A percentile compares a stretch with the other conserved stretches of the same genome.
Evolutionary conservation across 495 filamentous ascomycete genomes (phyloP).

Genomic region (Thermothielavioides terrestris): DNA sequence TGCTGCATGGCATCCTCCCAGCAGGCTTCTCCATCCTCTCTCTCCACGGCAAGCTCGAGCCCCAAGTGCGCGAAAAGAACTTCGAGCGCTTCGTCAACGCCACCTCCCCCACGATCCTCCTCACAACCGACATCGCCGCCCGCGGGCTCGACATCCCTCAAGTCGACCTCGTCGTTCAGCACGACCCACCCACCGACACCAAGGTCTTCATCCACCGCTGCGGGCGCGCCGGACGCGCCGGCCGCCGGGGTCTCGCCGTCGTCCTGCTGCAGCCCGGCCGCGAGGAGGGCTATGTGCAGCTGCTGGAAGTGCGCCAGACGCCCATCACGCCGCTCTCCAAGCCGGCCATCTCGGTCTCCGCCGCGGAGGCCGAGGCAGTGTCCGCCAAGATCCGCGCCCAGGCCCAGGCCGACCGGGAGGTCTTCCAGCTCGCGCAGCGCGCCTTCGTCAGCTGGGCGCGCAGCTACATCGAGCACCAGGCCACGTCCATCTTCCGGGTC

Average conservation of each 20-base stretch:
- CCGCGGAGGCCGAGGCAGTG: slow-evolving; percentile 45
- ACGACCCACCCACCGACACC: slow-evolving; percentile 85
- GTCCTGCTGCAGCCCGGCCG: slow-evolving; percentile 72
- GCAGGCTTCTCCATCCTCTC: slow-evolving; percentile 61
- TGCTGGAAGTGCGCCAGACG: slow-evolving; percentile 82
- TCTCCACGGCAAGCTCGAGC: slow-evolving; percentile 88
- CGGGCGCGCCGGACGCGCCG: slow-evolving; percentile 85
- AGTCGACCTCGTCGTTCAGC: slow-evolving; percentile 87
- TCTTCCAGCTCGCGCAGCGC: slow-evolving; percentile 80
- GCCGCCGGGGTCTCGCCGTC: slow-evolving; percentile 74
- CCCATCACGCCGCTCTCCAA: slow-evolving; percentile 58
- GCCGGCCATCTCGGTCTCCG: slow-evolving; percentile 40
- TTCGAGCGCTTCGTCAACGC: slow-evolving; percentile 49
- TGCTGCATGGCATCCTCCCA: slow-evolving; percentile 59
- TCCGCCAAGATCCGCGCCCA: slow-evolving; percentile 51
- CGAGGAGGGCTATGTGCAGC: slow-evolving; percentile 83
- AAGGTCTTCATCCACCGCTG: slow-evolving; percentile 94
- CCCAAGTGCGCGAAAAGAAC: slow-evolving; percentile 44
- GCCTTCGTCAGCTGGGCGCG: slow-evolving; percentile 91
- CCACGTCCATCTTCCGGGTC: slow-evolving; percentile 81
- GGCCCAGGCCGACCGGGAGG: slow-evolving; percentile 62
- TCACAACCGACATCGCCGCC: slow-evolving; percentile 58
- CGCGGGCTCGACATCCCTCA: slow-evolving; percentile 89
- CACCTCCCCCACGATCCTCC: slow-evolving; percentile 62
- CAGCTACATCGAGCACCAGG: slow-evolving; percentile 85